Conservation (phyloP, 441 rosid species). For the Pelargonium fulgidum region DNA sequence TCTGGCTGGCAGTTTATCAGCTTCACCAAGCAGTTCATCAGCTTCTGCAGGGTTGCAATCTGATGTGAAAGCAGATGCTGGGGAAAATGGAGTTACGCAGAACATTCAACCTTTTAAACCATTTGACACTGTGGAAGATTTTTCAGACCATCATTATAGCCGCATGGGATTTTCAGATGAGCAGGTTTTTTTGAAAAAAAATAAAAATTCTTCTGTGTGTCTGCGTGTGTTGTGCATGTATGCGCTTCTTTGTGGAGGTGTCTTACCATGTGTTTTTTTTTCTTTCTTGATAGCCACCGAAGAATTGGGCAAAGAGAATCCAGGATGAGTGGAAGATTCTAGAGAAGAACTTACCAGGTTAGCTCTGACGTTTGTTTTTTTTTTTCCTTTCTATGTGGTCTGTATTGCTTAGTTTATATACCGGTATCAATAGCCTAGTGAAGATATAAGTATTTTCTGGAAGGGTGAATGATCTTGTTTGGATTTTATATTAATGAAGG, state of each 20-base stretch:
- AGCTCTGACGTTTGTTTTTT: slow-evolving; percentile 16
- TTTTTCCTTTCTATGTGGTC: no score
- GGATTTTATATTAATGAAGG: no score
- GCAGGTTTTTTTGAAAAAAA: slow-evolving; percentile 27
- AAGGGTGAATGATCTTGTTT: no score
- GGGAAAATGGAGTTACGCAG: slow-evolving; percentile 17
- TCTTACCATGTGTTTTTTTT: neutral
- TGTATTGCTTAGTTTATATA: no score
- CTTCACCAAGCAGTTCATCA: slow-evolving; percentile 25
- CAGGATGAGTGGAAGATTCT: slow-evolving; percentile 54
- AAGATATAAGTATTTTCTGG: no score
- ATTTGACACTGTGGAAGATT: slow-evolving; percentile 50
- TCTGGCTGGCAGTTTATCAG: neutral
- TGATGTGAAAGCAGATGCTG: slow-evolving; percentile 23
- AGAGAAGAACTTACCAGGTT: slow-evolving; percentile 48
- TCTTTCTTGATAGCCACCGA: slow-evolving; percentile 32
- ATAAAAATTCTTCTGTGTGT: slow-evolving; percentile 2
- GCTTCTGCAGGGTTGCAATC: slow-evolving; percentile 23
- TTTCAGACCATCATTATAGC: slow-evolving; percentile 46
- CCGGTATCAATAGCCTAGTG: no score
- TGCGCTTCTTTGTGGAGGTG: neutral
- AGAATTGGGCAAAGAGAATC: slow-evolving; percentile 45
- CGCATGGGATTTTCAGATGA: slow-evolving; percentile 21
- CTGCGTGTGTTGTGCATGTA: neutral
- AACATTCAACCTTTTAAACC: slow-evolving; percentile 31